Evolutionary conservation across 2,329 filamentous ascomycete genomes (phyloP).

Genomic region (Didymella segeticola): DNA sequence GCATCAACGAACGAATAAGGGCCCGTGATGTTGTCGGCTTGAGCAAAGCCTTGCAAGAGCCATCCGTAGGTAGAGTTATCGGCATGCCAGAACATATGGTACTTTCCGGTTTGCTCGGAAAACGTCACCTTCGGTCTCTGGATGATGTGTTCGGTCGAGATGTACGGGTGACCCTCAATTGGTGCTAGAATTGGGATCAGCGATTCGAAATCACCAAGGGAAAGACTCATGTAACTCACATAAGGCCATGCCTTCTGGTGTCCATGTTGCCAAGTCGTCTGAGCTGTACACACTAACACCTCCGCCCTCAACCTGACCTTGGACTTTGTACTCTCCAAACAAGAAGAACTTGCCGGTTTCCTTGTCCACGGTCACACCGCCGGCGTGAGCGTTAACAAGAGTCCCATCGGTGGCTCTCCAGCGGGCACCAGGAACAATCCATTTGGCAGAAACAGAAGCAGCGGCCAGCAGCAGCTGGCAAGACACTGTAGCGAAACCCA

Average conservation of each 20-base stretch:
- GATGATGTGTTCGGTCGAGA: conserved; percentile 64
- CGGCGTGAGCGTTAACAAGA: conserved; percentile 68
- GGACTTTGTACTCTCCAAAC: conserved; percentile 68
- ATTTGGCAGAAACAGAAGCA: conserved; percentile 53
- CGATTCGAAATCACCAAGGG: not conserved
- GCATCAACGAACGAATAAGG: conserved; percentile 64
- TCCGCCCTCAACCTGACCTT: conserved; percentile 65
- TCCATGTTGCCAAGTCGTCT: conserved; percentile 66
- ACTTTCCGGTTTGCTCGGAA: conserved; percentile 61
- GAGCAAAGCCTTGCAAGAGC: conserved; percentile 64
- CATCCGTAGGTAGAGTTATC: conserved; percentile 64
- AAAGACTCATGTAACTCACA: conserved; percentile 39
- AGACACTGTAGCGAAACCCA: conserved; percentile 29
- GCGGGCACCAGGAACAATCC: conserved; percentile 67
- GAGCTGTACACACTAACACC: conserved; percentile 66
- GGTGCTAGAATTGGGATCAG: conserved; percentile 49
- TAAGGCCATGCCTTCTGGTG: conserved; percentile 63
- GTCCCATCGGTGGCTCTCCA: conserved; percentile 67
- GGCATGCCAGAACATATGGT: conserved; percentile 69
- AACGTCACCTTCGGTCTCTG: conserved; percentile 69
- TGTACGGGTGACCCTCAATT: conserved; percentile 61
- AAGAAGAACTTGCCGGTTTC: conserved; percentile 63
- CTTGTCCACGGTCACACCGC: conserved; percentile 61
- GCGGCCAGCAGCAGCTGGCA: conserved; percentile 33
- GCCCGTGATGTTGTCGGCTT: conserved; percentile 59